A percentile compares a stretch with the other conserved stretches of the same genome.
These are phyloP conservation scores for Metschnikowia lachancei DNA, from an alignment of 805 yeast genomes.

Conservation along the genomic window DNA sequence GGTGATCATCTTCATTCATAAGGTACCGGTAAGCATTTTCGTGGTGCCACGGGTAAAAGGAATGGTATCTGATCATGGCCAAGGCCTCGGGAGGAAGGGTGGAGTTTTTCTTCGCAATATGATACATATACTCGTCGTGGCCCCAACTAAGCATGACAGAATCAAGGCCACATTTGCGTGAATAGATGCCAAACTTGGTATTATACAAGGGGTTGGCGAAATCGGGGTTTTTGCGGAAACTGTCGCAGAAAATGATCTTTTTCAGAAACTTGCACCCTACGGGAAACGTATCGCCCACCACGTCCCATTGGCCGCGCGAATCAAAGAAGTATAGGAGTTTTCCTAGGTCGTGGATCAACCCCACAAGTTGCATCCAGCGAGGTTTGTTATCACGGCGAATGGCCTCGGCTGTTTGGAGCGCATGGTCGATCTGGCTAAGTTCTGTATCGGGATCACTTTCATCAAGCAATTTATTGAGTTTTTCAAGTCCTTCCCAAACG, in stretches of 20 bases:
- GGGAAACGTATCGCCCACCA: conserved; percentile 76
- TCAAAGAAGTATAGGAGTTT: conserved; percentile 66
- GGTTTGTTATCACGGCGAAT: conserved; percentile 66
- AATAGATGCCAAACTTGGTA: conserved; percentile 64
- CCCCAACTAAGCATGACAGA: conserved; percentile 77
- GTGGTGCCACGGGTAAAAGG: conserved; percentile 75
- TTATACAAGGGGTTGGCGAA: conserved; percentile 59
- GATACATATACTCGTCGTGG: conserved; percentile 77
- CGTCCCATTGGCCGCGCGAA: conserved; percentile 78
- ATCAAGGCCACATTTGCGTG: conserved; percentile 62
- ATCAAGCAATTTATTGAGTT: conserved; percentile 59
- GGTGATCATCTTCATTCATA: conserved; percentile 60
- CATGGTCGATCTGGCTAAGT: conserved; percentile 71
- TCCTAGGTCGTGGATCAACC: conserved; percentile 69
- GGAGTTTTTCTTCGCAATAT: conserved; percentile 62
- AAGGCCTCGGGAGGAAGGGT: conserved; percentile 62
- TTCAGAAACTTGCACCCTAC: conserved; percentile 67
- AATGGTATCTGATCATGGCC: conserved; percentile 74
- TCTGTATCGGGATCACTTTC: conserved; percentile 78
- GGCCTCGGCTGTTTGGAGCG: conserved; percentile 73
- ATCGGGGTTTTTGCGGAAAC: conserved; percentile 61
- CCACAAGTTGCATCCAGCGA: conserved; percentile 74
- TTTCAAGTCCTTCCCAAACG: conserved; percentile 68
- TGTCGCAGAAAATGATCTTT: conserved; percentile 58
- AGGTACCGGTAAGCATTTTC: conserved; percentile 63